phyloP scores from a whole-genome alignment of 768 basidiomycete genomes.

The Ramaria sp. region DNA sequence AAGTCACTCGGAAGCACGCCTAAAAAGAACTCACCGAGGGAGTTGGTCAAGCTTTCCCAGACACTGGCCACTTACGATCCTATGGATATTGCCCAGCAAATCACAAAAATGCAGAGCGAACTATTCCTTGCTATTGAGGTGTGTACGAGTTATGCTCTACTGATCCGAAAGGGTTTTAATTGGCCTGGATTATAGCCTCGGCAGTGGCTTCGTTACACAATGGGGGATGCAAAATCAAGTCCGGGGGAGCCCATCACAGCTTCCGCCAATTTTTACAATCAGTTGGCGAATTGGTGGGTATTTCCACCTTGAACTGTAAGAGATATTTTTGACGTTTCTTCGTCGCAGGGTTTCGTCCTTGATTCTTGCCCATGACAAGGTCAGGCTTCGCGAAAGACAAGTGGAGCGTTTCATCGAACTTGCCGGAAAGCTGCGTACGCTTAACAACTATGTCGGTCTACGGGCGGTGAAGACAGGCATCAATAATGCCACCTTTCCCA shows the following conservation, averaged over 20 bases:
- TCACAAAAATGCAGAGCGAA: conserved; percentile 62
- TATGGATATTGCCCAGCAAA: conserved; percentile 71
- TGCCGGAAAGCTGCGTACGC: conserved; percentile 62
- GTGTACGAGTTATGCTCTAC: conserved; percentile 13
- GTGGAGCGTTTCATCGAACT: conserved; percentile 87
- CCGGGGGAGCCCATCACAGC: conserved; percentile 59
- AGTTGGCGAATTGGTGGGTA: conserved; percentile 70
- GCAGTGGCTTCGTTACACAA: conserved; percentile 77
- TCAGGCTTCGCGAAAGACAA: conserved; percentile 62
- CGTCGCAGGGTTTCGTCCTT: conserved; percentile 73
- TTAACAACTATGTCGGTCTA: conserved; percentile 90
- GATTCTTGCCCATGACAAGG: conserved; percentile 78
- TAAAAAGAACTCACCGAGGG: neutral
- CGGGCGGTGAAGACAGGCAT: conserved; percentile 94
- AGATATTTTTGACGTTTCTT: conserved; percentile 8
- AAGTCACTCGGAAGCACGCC: neutral
- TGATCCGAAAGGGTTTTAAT: neutral
- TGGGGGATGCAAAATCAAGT: conserved; percentile 56
- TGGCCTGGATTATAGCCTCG: conserved; percentile 49
- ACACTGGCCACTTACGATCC: conserved; percentile 28
- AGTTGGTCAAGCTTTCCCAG: conserved; percentile 1
- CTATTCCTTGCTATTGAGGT: conserved; percentile 74
- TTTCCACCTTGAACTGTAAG: conserved; percentile 3
- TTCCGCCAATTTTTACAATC: conserved; percentile 71
- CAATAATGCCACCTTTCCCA: conserved; percentile 69